Evolutionary conservation across 805 yeast genomes (phyloP).

Genomic region (Starmerella floricola): DNA sequence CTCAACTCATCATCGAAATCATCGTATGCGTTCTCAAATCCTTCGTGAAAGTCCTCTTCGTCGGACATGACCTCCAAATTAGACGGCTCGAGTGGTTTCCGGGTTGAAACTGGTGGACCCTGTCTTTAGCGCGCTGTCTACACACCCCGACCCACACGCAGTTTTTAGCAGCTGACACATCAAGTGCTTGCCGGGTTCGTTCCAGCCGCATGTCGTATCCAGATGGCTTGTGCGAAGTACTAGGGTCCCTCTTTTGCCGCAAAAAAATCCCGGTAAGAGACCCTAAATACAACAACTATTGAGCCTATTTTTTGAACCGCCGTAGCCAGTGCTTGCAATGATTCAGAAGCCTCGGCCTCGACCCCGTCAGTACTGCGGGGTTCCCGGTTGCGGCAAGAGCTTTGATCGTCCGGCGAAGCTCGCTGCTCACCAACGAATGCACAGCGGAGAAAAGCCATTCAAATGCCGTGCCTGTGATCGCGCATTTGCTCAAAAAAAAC

Average conservation of each 20-base stretch:
- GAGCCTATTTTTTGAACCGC: background rate
- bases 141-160: no score
- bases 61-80: conserved; percentile 29
- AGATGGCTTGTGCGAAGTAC: background rate
- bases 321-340: background rate
- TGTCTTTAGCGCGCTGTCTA: no score
- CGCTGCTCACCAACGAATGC: conserved; percentile 69
- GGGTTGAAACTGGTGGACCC: no score
- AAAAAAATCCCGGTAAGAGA: conserved; percentile 5
- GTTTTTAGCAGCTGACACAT: no score
- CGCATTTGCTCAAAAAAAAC: conserved; percentile 65
- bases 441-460: conserved; percentile 69
- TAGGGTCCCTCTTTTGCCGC: no score
- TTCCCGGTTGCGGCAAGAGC: conserved; percentile 53
- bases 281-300: conserved; percentile 1
- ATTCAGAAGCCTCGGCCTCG: conserved; percentile 12
- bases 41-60: conserved; percentile 45
- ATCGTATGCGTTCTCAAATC: conserved; percentile 59
- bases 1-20: conserved; percentile 58
- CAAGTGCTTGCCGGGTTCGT: no score
- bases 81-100: no score
- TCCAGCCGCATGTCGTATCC: background rate
- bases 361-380: conserved; percentile 41
- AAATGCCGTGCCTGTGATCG: conserved; percentile 52
- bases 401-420: conserved; percentile 72